phyloP scores from a whole-genome alignment of 805 yeast species.

The Ascoidea asiatica region DNA sequence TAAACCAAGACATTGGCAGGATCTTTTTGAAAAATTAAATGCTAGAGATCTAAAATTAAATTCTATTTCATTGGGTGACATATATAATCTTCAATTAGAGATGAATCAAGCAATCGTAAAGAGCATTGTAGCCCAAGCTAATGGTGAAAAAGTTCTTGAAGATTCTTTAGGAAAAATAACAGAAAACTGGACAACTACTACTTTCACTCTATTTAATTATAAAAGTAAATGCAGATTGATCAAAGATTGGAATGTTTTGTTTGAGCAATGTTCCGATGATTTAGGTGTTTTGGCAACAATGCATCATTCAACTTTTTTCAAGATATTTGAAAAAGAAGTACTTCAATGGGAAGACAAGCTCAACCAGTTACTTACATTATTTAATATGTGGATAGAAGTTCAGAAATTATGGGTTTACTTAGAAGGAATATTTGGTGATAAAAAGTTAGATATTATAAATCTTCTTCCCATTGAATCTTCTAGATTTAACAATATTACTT shows the following conservation, averaged over 20 bases:
- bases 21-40: conserved; percentile 24
- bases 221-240: conserved; percentile 40
- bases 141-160: conserved; percentile 57
- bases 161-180: conserved; percentile 37
- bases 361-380: conserved; percentile 31
- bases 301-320: conserved; percentile 52
- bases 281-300: conserved; percentile 51
- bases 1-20: conserved; percentile 55
- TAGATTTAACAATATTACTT: conserved; percentile 47
- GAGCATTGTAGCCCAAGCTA: conserved; percentile 45
- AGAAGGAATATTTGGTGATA: conserved; percentile 59
- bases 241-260: conserved; percentile 51
- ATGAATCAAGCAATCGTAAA: conserved; percentile 32
- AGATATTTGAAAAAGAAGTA: conserved; percentile 45
- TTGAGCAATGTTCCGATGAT: conserved; percentile 47
- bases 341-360: conserved; percentile 41
- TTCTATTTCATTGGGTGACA: conserved; percentile 36
- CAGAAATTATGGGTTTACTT: conserved; percentile 86
- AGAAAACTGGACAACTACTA: conserved; percentile 37
- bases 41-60: conserved; percentile 11
- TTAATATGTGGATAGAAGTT: conserved; percentile 68
- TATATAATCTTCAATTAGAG: conserved; percentile 42
- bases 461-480: conserved; percentile 58
- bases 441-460: conserved; percentile 36
- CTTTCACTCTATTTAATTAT: conserved; percentile 41